phyloP scores from a whole-genome alignment of 495 filamentous ascomycete species.

The Pyronema domesticum region DNA sequence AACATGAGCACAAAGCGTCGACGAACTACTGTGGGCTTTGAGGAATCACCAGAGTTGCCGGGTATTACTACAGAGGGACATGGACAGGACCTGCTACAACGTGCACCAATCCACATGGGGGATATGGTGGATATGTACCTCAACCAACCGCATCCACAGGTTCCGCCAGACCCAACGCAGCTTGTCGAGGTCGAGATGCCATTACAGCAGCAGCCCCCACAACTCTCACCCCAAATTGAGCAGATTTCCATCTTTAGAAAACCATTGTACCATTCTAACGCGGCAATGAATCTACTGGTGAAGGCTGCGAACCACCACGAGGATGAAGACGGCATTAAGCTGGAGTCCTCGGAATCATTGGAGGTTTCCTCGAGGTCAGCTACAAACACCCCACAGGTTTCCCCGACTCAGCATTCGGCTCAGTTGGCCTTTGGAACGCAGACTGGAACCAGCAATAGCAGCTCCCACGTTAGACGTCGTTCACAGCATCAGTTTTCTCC shows the following conservation, averaged over 20 bases:
- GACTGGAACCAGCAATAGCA: neutral
- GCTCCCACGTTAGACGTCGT: neutral
- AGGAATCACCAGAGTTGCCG: conserved; percentile 4
- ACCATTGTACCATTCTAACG: too few species aligned
- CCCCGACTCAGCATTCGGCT: neutral
- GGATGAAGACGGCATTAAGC: too few species aligned
- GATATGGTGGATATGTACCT: neutral
- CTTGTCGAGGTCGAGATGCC: too few species aligned
- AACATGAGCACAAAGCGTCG: neutral
- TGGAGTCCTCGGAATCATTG: too few species aligned
- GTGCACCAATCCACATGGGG: neutral
- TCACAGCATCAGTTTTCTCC: neutral
- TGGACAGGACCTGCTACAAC: neutral
- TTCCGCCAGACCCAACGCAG: too few species aligned
- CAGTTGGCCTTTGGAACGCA: neutral
- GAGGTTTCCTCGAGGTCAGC: too few species aligned
- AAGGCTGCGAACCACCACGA: too few species aligned
- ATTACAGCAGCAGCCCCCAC: too few species aligned
- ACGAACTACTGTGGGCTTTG: neutral
- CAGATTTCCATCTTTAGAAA: too few species aligned
- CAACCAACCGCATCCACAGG: too few species aligned
- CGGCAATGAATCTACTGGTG: too few species aligned
- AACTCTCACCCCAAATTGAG: too few species aligned
- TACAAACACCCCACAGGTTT: neutral
- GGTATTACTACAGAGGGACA: neutral